A percentile compares a stretch with the other conserved stretches of the same genome.
These are phyloP conservation scores for Lyophyllum decastes DNA, from an alignment of 768 basidiomycete genomes.

Conservation along the genomic window DNA sequence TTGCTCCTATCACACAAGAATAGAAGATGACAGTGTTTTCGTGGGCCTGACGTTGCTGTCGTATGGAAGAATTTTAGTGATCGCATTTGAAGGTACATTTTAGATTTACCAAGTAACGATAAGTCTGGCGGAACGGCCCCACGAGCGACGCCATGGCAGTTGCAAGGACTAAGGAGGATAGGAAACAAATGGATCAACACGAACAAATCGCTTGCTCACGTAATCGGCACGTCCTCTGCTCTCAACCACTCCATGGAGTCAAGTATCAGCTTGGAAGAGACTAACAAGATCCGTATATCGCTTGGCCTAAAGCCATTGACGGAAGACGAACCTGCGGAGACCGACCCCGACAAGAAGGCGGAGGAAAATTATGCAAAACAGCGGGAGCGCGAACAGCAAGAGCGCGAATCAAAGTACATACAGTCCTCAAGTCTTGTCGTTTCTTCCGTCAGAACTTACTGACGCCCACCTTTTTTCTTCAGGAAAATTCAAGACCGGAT, in stretches of 20 bases:
- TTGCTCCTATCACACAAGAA: constrained; percentile 71
- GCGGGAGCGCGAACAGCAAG: constrained; percentile 68
- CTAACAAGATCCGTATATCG: constrained; percentile 92
- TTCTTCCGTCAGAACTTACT: constrained; percentile 22
- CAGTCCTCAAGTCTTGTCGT: constrained; percentile 13
- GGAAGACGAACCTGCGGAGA: constrained; percentile 71
- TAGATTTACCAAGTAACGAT: constrained; percentile 46
- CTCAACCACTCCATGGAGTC: constrained; percentile 71
- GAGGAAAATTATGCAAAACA: constrained; percentile 82
- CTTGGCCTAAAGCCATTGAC: constrained; percentile 93
- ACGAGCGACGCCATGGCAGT: constrained; percentile 44
- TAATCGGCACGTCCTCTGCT: constrained; percentile 19
- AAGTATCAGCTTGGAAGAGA: constrained; percentile 91
- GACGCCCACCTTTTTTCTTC: constrained; percentile 22
- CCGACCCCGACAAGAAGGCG: constrained; percentile 74
- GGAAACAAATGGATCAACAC: constrained; percentile 10
- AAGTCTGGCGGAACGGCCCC: constrained; percentile 50
- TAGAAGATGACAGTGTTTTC: constrained; percentile 92
- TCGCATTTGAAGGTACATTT: not conserved
- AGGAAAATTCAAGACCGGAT: constrained; percentile 76
- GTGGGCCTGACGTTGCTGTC: constrained; percentile 87
- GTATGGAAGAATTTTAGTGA: constrained; percentile 5
- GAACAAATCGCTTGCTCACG: constrained; percentile 18
- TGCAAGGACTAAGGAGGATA: constrained; percentile 3
- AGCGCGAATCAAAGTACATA: constrained; percentile 76